Base-by-base conservation (phyloP, 352 stramenopile species). In the Thalassiosira gravida region DNA sequence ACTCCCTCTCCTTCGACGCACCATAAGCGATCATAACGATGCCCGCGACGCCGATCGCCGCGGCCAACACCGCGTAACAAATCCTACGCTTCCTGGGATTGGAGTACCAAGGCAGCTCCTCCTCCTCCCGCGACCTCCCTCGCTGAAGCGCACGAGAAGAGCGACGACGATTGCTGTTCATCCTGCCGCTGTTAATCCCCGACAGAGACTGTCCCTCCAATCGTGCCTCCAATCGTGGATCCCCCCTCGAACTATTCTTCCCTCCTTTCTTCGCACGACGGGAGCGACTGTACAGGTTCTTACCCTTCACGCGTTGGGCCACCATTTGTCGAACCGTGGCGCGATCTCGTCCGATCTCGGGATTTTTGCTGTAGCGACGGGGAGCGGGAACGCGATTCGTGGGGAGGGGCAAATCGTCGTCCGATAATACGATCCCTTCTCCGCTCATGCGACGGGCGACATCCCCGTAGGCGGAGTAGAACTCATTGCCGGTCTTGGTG, bases 1-100 rank as follows among this genome's bases (percentile, higher is more conserved):
- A 76, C 30, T 53, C 47, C 29, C 61, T n/a, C 47, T 67, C 62
- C 39, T 66, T 79, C n/a, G 50, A 61, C 8, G 42, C n/a, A 25
- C 58, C 61, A 20, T 55, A 66, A 8, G 52, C 53, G 14, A 79
- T 65, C 8, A 59, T 47, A 30, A 27, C 22, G 16, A 66, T 44
- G 13, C 49, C 49, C 27, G 67, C 50, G n/a, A 64, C 59, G 47
- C 44, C 44, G 27, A 73, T 66, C 7, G 62, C 11, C 24, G 35
- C 20, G 11, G 70, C 52, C 1, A 79, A 18, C 5, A 67, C 18
- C n/a, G 20, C 59, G 22, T 66, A 71, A 6, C 37, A 47, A 20
- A 25, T 29, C 20, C 59, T 53, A 16, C 62, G 50, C 27, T 44
- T 71, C 1, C 50, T 58, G 1, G 66, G 66, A 47, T 67, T 32